A percentile compares a stretch with the other conserved stretches of the same genome.
phyloP scores from a whole-genome alignment of 169 alveolate genomes.

The Toxoplasma gondii region DNA sequence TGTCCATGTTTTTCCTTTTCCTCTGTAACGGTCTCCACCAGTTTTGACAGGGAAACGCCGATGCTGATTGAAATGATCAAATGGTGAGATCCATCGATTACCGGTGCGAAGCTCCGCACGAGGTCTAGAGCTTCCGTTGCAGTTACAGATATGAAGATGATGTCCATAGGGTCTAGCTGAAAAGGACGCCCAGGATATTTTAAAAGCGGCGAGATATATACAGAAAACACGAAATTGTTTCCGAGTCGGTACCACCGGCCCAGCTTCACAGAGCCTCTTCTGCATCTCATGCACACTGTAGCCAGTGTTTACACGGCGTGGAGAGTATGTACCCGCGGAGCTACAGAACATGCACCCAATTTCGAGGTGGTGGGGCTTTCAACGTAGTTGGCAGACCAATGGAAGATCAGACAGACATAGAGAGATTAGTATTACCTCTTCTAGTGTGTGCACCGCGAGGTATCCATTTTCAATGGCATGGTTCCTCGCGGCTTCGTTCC shows the following conservation, averaged over 20 bases:
- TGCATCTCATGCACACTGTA: too few species aligned
- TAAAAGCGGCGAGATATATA: neutral
- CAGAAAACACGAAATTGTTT: neutral
- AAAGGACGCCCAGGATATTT: neutral
- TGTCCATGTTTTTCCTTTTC: neutral
- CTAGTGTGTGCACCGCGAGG: slow-evolving; percentile 6
- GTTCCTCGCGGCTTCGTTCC: neutral
- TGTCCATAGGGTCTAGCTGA: slow-evolving; percentile 20
- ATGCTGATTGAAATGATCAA: neutral
- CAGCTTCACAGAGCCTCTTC: too few species aligned
- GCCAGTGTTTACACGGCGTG: too few species aligned
- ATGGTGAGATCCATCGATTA: neutral
- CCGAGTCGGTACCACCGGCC: too few species aligned
- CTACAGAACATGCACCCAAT: too few species aligned
- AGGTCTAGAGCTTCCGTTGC: slow-evolving; percentile 4
- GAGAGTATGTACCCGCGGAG: too few species aligned
- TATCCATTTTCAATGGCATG: slow-evolving; percentile 9
- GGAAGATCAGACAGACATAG: too few species aligned
- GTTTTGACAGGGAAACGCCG: neutral
- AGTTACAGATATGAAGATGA: neutral
- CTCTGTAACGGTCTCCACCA: neutral
- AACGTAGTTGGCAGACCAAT: too few species aligned
- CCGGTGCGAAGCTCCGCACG: neutral
- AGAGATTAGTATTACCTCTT: neutral
- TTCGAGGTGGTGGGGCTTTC: too few species aligned